A percentile compares a stretch with the other conserved stretches of the same genome.
Evolutionary conservation across 371 early-diverging fungal genomes (phyloP).

Genomic region (Apophysomyces sp.): DNA sequence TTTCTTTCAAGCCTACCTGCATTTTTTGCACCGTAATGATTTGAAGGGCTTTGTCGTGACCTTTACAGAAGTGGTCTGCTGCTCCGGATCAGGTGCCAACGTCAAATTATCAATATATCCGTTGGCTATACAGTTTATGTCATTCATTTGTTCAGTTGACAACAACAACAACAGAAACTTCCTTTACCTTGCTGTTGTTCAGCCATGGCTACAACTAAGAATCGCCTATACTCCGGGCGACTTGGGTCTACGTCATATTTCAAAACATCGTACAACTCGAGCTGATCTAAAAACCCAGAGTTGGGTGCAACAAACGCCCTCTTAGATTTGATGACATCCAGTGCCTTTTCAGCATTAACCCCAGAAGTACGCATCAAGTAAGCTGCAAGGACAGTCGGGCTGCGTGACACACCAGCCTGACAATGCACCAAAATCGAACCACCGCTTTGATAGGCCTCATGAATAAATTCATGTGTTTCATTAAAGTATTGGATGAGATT

Average conservation of each 20-base stretch:
- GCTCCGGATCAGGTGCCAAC: conserved; percentile 50
- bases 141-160: neutral
- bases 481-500: conserved; percentile 75
- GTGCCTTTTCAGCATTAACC: conserved; percentile 48
- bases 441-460: conserved; percentile 40
- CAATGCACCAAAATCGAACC: conserved; percentile 74
- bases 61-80: conserved; percentile 8
- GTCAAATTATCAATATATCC: conserved; percentile 53
- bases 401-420: conserved; percentile 43
- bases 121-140: conserved; percentile 13
- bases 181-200: conserved; percentile 56
- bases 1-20: conserved; percentile 19
- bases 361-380: conserved; percentile 66
- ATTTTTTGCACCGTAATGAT: conserved; percentile 50
- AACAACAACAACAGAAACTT: too few relatives aligned
- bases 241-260: conserved; percentile 57
- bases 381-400: conserved; percentile 44
- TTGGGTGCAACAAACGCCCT: conserved; percentile 51
- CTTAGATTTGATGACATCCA: conserved; percentile 43
- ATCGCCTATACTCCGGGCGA: conserved; percentile 69
- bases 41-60: conserved; percentile 17
- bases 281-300: conserved; percentile 39
- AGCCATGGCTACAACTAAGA: conserved; percentile 59
- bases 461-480: conserved; percentile 61
- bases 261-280: conserved; percentile 44